phyloP scores from a whole-genome alignment of 2,329 filamentous ascomycete species.

The Venturiaceae sp. region DNA sequence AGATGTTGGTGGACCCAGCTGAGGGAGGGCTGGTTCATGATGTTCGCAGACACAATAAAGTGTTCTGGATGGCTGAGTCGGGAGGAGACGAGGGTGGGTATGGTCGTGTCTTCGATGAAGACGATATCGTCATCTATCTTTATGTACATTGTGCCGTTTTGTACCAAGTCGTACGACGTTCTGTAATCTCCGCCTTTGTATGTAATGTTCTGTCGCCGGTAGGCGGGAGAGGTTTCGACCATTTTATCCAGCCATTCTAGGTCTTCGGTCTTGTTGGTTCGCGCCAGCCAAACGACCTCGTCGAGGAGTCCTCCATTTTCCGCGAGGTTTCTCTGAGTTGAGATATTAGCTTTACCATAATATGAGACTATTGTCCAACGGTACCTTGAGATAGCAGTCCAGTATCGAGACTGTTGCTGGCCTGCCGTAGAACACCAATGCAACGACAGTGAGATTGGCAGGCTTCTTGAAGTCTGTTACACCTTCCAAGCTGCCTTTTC shows the following conservation, averaged over 20 bases:
- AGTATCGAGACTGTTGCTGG: slow-evolving; percentile 25
- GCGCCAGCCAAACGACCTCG: slow-evolving; percentile 31
- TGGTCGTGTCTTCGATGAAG: slow-evolving; percentile 34
- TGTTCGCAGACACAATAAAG: slow-evolving; percentile 44
- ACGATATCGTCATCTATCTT: slow-evolving; percentile 35
- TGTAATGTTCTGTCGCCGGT: slow-evolving; percentile 14
- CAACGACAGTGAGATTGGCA: slow-evolving; percentile 22
- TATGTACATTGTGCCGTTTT: slow-evolving; percentile 25
- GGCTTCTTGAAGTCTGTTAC: slow-evolving; percentile 21
- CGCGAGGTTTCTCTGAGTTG: slow-evolving; percentile 26
- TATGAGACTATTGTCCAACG: neutral
- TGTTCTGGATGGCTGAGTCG: slow-evolving; percentile 41
- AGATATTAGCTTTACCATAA: neutral
- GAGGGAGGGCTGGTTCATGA: slow-evolving; percentile 47
- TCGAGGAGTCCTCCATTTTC: slow-evolving; percentile 31
- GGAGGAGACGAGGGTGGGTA: slow-evolving; percentile 44
- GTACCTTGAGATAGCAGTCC: slow-evolving; percentile 28
- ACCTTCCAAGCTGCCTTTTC: slow-evolving; percentile 15
- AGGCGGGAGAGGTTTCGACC: slow-evolving; percentile 20
- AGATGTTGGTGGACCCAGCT: slow-evolving; percentile 45
- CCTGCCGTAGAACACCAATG: slow-evolving; percentile 28
- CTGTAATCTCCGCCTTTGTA: slow-evolving; percentile 13
- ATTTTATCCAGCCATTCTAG: slow-evolving; percentile 25
- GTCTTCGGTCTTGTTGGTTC: slow-evolving; percentile 24
- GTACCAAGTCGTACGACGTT: slow-evolving; percentile 12